Base-by-base conservation (phyloP, 1,284 basidiomycete genomes). In the Inonotus obliquus region DNA sequence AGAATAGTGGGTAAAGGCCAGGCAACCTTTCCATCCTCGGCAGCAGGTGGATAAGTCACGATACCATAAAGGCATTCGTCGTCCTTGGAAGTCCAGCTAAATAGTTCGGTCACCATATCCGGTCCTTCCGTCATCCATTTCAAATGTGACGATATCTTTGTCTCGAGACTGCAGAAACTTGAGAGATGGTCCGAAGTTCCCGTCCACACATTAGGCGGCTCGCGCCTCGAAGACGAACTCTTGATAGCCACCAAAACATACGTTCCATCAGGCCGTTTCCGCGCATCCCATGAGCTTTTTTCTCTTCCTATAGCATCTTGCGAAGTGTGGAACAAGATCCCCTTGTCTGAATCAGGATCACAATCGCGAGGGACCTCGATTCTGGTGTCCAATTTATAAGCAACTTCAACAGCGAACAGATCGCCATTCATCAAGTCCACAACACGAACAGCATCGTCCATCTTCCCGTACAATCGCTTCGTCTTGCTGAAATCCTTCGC, bases 111-210 rank as follows among this genome's bases (percentile, higher is more conserved):
- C 4, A 59, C 49, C 39, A 55, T 47, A 10, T 23, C 32, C n/a
- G 57, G 45, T 3, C 57, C 48, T 2, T 55, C 54, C 11, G 37
- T 39, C 25, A 61, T 38, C 67, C 65, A 66, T 21, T 41, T 21
- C n/a, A 51, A 59, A 57, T 67, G 67, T n/a, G 60, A 61, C 9
- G 65, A 66, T n/a, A 67, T 37, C 53, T 64, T 65, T 48, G 60
- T 63, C 4, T 29, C 51, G 10, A 67, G 57, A 2, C 41, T 55
- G 32, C 21, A 7, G n/a, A 25, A 13, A 32, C 29, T 29, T 14
- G 52, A 23, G 25, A 21, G 25, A 37, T 27, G 21, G 35, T 51
- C 25, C 27, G 21, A n/a, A 57, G 39, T 48, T 32, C 65, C 63
- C 11, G 61, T 54, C 65, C 65, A 67, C 19, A 67, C 52, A 29